Percentiles rank a stretch among this genome's conserved stretches.
These are phyloP conservation scores for Nepenthes mirabilis DNA, from an alignment of 148 eudicot species.

Conservation along the genomic window DNA sequence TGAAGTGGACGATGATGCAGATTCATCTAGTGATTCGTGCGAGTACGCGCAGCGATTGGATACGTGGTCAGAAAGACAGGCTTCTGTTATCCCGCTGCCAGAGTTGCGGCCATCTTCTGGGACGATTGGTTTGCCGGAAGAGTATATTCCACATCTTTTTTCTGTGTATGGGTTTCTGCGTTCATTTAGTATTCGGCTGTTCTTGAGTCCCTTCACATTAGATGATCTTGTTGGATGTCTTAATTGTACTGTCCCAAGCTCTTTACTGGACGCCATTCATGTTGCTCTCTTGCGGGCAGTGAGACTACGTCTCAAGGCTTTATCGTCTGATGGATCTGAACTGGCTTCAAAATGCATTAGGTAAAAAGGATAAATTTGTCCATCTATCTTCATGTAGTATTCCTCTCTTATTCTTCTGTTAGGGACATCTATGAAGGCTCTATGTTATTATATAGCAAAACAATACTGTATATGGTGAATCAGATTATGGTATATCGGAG, in stretches of 20 bases:
- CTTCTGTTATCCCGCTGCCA: slow-evolving; percentile 40
- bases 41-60: slow-evolving; percentile 39
- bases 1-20: slow-evolving; percentile 25
- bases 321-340: slow-evolving; percentile 62
- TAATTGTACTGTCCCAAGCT: slow-evolving; percentile 44
- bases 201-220: slow-evolving; percentile 70
- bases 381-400: neutral
- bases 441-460: no score
- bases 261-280: slow-evolving; percentile 81
- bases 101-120: slow-evolving; percentile 74
- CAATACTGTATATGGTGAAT: no score
- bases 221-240: slow-evolving; percentile 96
- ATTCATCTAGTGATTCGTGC: slow-evolving; percentile 43
- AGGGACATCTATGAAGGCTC: no score
- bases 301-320: slow-evolving; percentile 50
- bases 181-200: slow-evolving; percentile 59
- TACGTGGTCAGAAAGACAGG: slow-evolving; percentile 25
- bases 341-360: slow-evolving; percentile 71
- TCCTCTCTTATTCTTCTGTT: neutral
- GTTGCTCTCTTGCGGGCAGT: slow-evolving; percentile 68
- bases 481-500: no score
- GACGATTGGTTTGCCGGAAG: slow-evolving; percentile 74
- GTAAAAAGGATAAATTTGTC: slow-evolving; percentile 19
- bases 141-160: slow-evolving; percentile 60
- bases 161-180: slow-evolving; percentile 81